phyloP scores from a whole-genome alignment of 2,329 filamentous ascomycete species.

The Tolypocladium album region DNA sequence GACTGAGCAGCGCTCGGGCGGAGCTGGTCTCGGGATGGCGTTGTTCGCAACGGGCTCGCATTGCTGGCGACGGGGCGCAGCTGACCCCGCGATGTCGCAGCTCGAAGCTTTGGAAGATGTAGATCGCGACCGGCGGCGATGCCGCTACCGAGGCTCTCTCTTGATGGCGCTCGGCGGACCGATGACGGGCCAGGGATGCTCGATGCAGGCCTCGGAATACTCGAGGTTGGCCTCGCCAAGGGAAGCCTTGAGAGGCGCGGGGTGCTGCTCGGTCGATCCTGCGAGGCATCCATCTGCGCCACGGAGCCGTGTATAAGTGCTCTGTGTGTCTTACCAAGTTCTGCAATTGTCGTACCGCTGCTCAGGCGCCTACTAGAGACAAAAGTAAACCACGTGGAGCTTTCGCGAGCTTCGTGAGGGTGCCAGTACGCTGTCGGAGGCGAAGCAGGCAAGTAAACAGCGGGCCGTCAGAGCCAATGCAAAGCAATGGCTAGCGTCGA shows the following conservation, averaged over 20 bases:
- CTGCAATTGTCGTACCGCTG: neutral
- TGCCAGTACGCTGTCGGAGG: neutral
- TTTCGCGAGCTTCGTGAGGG: neutral
- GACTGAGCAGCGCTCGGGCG: constrained; percentile 4
- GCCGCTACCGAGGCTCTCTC: constrained; percentile 13
- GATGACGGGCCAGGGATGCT: constrained; percentile 14
- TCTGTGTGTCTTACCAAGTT: neutral
- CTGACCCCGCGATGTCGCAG: constrained; percentile 28
- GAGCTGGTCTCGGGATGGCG: constrained; percentile 11
- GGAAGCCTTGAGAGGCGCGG: constrained; percentile 28
- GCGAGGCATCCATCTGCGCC: constrained; percentile 17
- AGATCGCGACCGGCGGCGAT: constrained; percentile 16
- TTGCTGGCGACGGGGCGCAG: constrained; percentile 16
- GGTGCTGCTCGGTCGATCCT: constrained; percentile 26
- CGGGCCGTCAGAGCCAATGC: neutral
- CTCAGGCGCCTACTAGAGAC: neutral
- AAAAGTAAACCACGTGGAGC: neutral
- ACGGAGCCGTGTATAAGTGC: neutral
- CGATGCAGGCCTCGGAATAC: constrained; percentile 18
- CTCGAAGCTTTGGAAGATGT: constrained; percentile 28
- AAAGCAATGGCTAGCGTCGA: neutral
- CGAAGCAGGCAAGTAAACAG: neutral
- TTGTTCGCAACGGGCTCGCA: constrained; percentile 7
- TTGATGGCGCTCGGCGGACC: constrained; percentile 17
- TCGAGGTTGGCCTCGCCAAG: constrained; percentile 19